These are phyloP conservation scores for Colletotrichum musae DNA, from an alignment of 2,329 filamentous ascomycete species.

Conservation along the genomic window DNA sequence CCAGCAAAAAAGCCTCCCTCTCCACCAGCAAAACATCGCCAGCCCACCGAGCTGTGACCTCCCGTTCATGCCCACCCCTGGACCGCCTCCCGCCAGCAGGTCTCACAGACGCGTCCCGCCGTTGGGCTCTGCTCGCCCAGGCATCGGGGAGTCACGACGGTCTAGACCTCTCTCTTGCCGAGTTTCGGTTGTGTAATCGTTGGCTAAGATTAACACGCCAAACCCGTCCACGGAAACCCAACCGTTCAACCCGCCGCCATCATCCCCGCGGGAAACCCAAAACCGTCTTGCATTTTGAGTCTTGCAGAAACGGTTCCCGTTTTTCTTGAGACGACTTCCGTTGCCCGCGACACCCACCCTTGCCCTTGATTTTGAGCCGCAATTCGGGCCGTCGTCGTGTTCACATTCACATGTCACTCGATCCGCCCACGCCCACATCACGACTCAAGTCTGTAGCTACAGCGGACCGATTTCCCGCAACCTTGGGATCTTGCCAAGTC, in stretches of 20 bases:
- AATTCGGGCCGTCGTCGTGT: no score
- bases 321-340: no score
- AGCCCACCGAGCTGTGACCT: slow-evolving; percentile 21
- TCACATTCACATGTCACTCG: no score
- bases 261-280: slow-evolving; percentile 6
- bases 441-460: no score
- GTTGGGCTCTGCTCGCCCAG: neutral
- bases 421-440: no score
- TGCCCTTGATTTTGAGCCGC: no score
- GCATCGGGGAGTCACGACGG: neutral
- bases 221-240: no score
- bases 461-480: no score
- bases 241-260: neutral
- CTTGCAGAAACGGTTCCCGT: neutral
- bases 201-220: slow-evolving; percentile 34
- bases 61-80: slow-evolving; percentile 8
- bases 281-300: no score
- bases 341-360: no score
- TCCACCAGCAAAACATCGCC: neutral
- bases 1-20: neutral
- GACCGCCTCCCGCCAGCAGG: no score
- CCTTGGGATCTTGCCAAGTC: no score
- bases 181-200: slow-evolving; percentile 34
- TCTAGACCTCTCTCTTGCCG: neutral
- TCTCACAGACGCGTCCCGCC: neutral